Base-by-base conservation (phyloP, 2,329 filamentous ascomycete genomes). In the Paraphoma chrysanthemicola region DNA sequence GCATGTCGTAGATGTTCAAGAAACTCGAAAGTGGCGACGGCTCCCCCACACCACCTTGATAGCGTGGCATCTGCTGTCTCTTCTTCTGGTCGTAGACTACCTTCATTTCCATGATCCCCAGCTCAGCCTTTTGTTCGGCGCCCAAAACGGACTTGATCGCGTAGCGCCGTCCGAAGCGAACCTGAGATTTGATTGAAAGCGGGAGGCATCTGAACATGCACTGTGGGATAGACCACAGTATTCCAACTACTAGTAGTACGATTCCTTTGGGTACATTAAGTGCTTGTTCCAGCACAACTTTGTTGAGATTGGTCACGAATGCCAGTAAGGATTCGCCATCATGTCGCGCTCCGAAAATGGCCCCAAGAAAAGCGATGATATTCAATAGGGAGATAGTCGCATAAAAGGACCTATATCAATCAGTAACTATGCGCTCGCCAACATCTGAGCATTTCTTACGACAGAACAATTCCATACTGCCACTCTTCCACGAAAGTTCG, bases 1-100 rank as follows among this genome's bases (percentile, higher is more conserved):
- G 54, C 41, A 74, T 67, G 44, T 74, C 71, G 51, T 73, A 74
- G 17, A 66, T 59, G n/a, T 55, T 44, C n/a, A 74, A 50, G 38
- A 74, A 72, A 3, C 66, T 57, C 10, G 70, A 53, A 5, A 74
- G 54, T n/a, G 45, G 46, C 3, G 50, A 59, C 12, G 57, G 43
- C 18, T 48, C 44, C 4, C 60, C 62, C 0, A 10, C 23, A 4
- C 33, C 33, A 23, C 53, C 45, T 42, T 56, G 30, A 8, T 58
- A 60, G 16, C 43, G 52, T 28, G 38, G 12, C 6, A 29, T 28
- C 43, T n/a, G 23, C 9, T 53, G 30, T 28, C 36, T 29, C 47
- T 29, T 29, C 8, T 28, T 55, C 23, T 45, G 30, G 12, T 44
- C 56, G 4, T 18, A 50, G 0, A 57, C 4, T 6, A 47, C 45